A percentile compares a stretch with the other conserved stretches of the same genome.
Evolutionary conservation across 2,329 filamentous ascomycete species (phyloP).

Genomic region (Thermomyces lanuginosus): DNA sequence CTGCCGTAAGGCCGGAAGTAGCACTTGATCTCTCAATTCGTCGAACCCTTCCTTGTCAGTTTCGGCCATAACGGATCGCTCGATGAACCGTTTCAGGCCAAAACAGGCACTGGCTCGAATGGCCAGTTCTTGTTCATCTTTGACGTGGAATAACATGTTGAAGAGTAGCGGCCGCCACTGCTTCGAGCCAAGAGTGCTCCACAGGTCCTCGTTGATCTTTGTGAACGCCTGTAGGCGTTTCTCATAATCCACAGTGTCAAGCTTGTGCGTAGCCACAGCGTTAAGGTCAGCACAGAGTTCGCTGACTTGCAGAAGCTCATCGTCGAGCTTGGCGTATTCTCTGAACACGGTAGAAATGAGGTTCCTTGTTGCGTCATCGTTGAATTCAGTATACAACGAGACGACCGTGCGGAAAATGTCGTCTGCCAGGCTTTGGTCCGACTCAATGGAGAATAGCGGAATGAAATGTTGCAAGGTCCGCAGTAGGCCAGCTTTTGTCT

Average conservation of each 20-base stretch:
- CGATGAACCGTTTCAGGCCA: constrained; percentile 60
- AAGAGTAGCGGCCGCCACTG: constrained; percentile 82
- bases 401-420: constrained; percentile 59
- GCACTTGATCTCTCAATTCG: constrained; percentile 43
- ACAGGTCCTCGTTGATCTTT: constrained; percentile 48
- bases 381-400: constrained; percentile 79
- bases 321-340: constrained; percentile 51
- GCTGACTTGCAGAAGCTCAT: constrained; percentile 46
- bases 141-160: constrained; percentile 78
- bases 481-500: constrained; percentile 65
- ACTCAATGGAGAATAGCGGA: constrained; percentile 42
- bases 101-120: constrained; percentile 73
- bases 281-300: constrained; percentile 64
- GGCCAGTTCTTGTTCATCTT: constrained; percentile 72
- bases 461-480: constrained; percentile 69
- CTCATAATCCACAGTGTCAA: constrained; percentile 83
- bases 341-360: constrained; percentile 57
- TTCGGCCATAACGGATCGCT: constrained; percentile 37
- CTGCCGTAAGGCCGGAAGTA: constrained; percentile 60
- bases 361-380: constrained; percentile 59
- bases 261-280: constrained; percentile 50
- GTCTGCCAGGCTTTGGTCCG: constrained; percentile 42
- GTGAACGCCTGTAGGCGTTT: constrained; percentile 62
- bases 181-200: constrained; percentile 42
- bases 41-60: constrained; percentile 34